Percentiles rank a stretch among this genome's conserved stretches.
Conservation (phyloP, 257 asterid genomes). For the Solanum chiquidenum region DNA sequence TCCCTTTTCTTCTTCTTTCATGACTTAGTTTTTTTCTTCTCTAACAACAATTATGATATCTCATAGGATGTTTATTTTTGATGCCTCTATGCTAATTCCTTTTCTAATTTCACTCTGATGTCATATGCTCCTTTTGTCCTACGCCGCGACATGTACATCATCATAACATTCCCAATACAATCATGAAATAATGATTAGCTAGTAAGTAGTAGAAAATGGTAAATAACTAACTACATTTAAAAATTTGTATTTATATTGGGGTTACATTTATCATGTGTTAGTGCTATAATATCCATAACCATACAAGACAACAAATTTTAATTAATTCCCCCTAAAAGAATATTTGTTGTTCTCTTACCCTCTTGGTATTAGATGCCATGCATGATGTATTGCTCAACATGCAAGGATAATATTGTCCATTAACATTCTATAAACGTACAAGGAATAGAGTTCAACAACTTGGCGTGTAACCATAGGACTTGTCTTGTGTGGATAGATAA, state of each 20-base stretch:
- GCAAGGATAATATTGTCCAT: conserved; percentile 2
- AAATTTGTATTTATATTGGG: background rate
- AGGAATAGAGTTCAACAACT: conserved; percentile 6
- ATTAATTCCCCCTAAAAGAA: background rate
- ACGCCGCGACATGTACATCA: background rate
- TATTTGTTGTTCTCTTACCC: background rate
- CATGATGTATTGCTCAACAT: background rate
- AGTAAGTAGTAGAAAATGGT: background rate
- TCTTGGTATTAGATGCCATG: background rate
- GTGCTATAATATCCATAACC: conserved; percentile 9
- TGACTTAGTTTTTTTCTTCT: too few relatives aligned
- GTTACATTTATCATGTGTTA: background rate
- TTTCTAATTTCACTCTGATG: too few relatives aligned
- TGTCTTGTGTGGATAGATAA: conserved; percentile 9
- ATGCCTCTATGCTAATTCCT: too few relatives aligned
- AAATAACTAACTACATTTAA: background rate
- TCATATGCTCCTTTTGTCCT: background rate
- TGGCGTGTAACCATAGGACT: conserved; percentile 13
- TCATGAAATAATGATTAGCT: background rate
- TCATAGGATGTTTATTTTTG: too few relatives aligned
- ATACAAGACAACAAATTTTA: conserved; percentile 13
- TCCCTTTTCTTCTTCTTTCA: background rate
- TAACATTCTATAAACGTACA: background rate
- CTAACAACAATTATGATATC: background rate
- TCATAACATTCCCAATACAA: background rate